Evolutionary conservation across 257 asterid species (phyloP).

Genomic region (Petrea volubilis): DNA sequence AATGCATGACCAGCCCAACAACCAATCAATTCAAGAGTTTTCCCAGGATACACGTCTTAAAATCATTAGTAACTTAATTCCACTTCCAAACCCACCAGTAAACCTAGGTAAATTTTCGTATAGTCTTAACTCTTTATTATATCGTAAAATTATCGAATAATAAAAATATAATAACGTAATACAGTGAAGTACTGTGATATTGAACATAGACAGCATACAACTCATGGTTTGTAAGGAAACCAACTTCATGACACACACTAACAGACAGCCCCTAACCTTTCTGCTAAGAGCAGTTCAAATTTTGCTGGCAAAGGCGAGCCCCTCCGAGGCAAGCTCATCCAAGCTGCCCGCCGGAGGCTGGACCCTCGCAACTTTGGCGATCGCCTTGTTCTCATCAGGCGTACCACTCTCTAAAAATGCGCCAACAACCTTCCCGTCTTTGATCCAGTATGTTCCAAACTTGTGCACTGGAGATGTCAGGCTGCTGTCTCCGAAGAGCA

Average conservation of each 20-base stretch:
- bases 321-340: conserved; percentile 71
- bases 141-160: no score
- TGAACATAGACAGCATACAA: no score
- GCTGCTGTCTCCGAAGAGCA: conserved; percentile 70
- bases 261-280: neutral
- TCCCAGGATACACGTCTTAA: no score
- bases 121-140: no score
- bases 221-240: neutral
- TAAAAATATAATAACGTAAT: no score
- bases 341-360: conserved; percentile 62
- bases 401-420: conserved; percentile 81
- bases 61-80: no score
- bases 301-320: conserved; percentile 70
- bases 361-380: conserved; percentile 68
- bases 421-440: conserved; percentile 75
- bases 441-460: conserved; percentile 84
- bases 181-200: no score
- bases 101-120: no score
- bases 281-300: conserved; percentile 34
- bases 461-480: conserved; percentile 67
- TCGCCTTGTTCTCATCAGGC: conserved; percentile 80
- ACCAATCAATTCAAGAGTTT: no score
- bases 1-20: no score
- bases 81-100: no score
- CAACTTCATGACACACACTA: neutral